Evolutionary conservation across 495 filamentous ascomycete genomes (phyloP).

Genomic region (Tricharina praecox): DNA sequence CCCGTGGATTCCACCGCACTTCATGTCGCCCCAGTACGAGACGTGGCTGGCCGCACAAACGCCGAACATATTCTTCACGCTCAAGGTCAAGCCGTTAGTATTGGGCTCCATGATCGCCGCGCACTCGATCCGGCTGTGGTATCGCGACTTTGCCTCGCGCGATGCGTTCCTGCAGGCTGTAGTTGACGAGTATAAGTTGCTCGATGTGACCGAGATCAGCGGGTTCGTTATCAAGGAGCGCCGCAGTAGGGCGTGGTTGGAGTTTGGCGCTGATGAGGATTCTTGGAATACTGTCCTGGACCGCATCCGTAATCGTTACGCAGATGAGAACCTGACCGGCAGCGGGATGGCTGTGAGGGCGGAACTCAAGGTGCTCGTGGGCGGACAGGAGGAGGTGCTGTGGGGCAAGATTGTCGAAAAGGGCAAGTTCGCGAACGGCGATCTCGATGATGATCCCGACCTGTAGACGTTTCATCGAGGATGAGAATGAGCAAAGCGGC

Average conservation of each 20-base stretch:
- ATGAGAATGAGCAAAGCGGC: background rate
- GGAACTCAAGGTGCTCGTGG: background rate
- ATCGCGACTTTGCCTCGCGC: background rate
- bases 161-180: background rate
- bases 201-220: background rate
- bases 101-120: background rate
- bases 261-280: background rate
- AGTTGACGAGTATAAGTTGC: conserved; percentile 1
- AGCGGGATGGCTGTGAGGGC: background rate
- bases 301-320: background rate
- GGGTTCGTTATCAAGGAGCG: conserved; percentile 2
- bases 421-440: background rate
- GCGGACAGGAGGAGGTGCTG: background rate
- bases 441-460: background rate
- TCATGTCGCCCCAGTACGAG: conserved; percentile 2
- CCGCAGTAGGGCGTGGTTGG: background rate
- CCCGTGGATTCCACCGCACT: background rate
- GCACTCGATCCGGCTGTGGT: conserved; percentile 4
- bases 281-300: background rate
- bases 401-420: background rate
- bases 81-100: background rate
- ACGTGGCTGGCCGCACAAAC: background rate
- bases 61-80: conserved; percentile 1
- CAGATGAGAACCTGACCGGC: conserved; percentile 1
- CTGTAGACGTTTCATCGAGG: background rate